A percentile compares a stretch with the other conserved stretches of the same genome.
Evolutionary conservation across 2,329 filamentous ascomycete genomes (phyloP).

Genomic region (Scytalidium lignicola): DNA sequence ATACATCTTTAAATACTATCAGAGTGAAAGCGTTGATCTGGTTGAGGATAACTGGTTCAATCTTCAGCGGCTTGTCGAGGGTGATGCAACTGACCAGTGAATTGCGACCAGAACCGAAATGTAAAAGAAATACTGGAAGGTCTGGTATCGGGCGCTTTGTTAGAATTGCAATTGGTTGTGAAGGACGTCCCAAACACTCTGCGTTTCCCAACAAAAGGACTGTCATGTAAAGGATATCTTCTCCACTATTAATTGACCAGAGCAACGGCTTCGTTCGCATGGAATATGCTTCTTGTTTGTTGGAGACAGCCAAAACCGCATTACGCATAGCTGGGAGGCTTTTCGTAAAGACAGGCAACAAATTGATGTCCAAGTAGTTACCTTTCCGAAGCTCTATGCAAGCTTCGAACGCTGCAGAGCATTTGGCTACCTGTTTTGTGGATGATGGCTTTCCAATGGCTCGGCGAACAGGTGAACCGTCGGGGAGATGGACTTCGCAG

Average conservation of each 20-base stretch:
- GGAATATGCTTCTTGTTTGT: conserved; percentile 66
- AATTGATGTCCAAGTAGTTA: conserved; percentile 64
- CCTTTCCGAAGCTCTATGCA: conserved; percentile 65
- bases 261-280: conserved; percentile 76
- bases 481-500: conserved; percentile 76
- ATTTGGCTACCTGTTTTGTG: conserved; percentile 76
- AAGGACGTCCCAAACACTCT: conserved; percentile 49
- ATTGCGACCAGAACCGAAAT: conserved; percentile 57
- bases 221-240: conserved; percentile 54
- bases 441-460: conserved; percentile 57
- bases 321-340: conserved; percentile 79
- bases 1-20: conserved; percentile 73
- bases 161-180: conserved; percentile 64
- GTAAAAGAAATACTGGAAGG: conserved; percentile 66
- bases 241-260: conserved; percentile 53
- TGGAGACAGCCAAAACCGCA: conserved; percentile 74
- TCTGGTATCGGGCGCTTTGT: conserved; percentile 61
- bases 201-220: conserved; percentile 55
- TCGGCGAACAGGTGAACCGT: conserved; percentile 64
- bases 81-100: conserved; percentile 51
- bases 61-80: conserved; percentile 37
- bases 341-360: conserved; percentile 70
- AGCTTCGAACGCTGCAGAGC: conserved; percentile 80
- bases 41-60: conserved; percentile 41
- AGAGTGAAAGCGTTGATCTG: conserved; percentile 69